phyloP scores from a whole-genome alignment of 2,329 filamentous ascomycete species.

The Biscogniauxia marginata region DNA sequence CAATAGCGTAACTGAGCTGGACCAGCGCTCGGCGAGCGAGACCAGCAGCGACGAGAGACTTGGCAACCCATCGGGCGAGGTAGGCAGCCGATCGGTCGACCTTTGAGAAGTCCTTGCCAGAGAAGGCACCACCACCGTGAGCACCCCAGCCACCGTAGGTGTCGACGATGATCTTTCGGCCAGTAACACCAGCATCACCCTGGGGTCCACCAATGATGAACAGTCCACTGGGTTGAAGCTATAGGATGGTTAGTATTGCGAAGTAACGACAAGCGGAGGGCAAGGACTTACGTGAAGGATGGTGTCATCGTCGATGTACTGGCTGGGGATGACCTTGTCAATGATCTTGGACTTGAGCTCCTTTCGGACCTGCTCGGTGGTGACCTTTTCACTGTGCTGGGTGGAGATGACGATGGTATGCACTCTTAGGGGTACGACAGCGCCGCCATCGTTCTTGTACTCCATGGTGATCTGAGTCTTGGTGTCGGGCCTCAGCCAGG shows the following conservation, averaged over 20 bases:
- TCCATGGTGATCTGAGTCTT: constrained; percentile 99
- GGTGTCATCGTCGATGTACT: constrained; percentile 91
- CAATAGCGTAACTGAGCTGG: constrained; percentile 98
- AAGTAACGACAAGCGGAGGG: background rate
- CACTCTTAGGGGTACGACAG: constrained; percentile 86
- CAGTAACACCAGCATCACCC: constrained; percentile 97
- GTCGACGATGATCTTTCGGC: constrained; percentile 99
- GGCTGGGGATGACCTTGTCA: constrained; percentile 86
- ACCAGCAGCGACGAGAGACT: constrained; percentile 87
- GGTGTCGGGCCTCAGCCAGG: constrained; percentile 97
- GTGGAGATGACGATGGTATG: constrained; percentile 97
- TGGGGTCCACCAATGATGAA: constrained; percentile 99
- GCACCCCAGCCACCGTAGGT: constrained; percentile 99
- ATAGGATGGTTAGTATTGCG: constrained; percentile 7
- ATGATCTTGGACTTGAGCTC: constrained; percentile 98
- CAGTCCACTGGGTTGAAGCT: constrained; percentile 88
- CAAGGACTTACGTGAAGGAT: constrained; percentile 77
- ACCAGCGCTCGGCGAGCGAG: constrained; percentile 91
- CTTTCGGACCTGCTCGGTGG: constrained; percentile 88
- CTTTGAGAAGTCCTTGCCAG: constrained; percentile 99
- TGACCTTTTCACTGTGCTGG: constrained; percentile 86
- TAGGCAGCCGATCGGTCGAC: constrained; percentile 98
- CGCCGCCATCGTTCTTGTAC: constrained; percentile 95
- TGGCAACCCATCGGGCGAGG: constrained; percentile 97
- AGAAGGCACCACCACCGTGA: constrained; percentile 99